phyloP scores from a whole-genome alignment of 441 rosid species.

The Flueggea neowawraea region DNA sequence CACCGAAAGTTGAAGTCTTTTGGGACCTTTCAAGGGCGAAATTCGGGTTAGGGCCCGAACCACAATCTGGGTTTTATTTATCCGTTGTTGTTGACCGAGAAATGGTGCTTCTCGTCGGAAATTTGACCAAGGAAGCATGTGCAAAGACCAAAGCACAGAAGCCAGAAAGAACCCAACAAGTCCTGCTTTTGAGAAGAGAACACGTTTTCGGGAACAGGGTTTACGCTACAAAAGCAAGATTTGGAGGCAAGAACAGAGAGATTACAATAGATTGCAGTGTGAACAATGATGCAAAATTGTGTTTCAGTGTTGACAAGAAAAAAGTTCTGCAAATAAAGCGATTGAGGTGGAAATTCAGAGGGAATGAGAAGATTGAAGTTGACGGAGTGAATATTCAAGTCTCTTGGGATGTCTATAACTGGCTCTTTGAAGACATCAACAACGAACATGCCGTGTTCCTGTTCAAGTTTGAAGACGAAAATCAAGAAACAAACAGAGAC shows the following conservation, averaged over 20 bases:
- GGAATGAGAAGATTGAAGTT: conserved; percentile 69
- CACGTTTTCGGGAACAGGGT: conserved; percentile 70
- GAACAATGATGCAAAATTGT: conserved; percentile 56
- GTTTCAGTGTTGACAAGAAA: conserved; percentile 48
- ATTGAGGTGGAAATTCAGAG: conserved; percentile 88
- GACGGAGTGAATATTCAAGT: conserved; percentile 71
- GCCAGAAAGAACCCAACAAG: conserved; percentile 36
- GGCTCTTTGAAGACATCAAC: conserved; percentile 54
- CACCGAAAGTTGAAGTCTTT: conserved; percentile 44
- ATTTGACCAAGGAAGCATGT: conserved; percentile 53
- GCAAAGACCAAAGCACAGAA: conserved; percentile 37
- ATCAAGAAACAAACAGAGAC: conserved; percentile 16
- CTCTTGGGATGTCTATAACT: conserved; percentile 96
- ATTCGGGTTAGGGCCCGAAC: conserved; percentile 80
- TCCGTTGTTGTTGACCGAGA: conserved; percentile 68
- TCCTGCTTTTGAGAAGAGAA: conserved; percentile 63
- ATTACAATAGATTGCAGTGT: conserved; percentile 65
- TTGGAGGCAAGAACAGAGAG: conserved; percentile 64
- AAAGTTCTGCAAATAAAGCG: conserved; percentile 67
- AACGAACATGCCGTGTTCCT: conserved; percentile 65
- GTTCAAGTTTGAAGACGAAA: conserved; percentile 53
- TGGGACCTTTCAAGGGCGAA: conserved; percentile 80
- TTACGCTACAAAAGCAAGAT: conserved; percentile 52
- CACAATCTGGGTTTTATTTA: conserved; percentile 70
- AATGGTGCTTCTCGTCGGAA: conserved; percentile 69